These are phyloP conservation scores for Ceratorhiza oryzae-sativae DNA, from an alignment of 1,284 basidiomycete species.

Conservation along the genomic window DNA sequence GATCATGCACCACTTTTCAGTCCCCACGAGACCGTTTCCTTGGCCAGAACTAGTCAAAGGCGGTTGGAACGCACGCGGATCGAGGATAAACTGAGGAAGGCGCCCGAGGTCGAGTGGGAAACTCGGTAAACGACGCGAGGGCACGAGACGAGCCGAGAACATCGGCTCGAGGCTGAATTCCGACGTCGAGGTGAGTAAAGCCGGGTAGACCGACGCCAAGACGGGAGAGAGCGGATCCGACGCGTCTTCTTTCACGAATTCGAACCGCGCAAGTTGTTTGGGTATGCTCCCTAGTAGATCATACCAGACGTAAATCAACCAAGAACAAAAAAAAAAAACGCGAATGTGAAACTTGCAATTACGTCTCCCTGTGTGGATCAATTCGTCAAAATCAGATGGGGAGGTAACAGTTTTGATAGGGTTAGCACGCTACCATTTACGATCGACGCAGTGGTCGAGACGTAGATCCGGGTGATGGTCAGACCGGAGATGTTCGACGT, in stretches of 20 bases:
- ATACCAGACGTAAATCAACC: not conserved
- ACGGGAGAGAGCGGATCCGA: slow-evolving; percentile 24
- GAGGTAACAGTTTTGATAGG: too few species aligned
- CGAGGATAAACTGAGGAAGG: not conserved
- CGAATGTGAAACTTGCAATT: slow-evolving; percentile 15
- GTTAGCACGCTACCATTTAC: slow-evolving; percentile 15
- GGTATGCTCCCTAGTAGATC: slow-evolving; percentile 12
- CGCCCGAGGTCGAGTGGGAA: slow-evolving; percentile 24
- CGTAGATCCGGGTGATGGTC: slow-evolving; percentile 27
- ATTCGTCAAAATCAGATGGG: too few species aligned
- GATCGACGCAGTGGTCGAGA: slow-evolving; percentile 9
- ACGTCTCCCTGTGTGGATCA: not conserved
- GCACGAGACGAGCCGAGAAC: slow-evolving; percentile 8
- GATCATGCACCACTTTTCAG: slow-evolving; percentile 26
- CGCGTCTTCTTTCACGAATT: slow-evolving; percentile 4
- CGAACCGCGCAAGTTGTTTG: slow-evolving; percentile 26
- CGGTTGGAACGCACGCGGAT: slow-evolving; percentile 8
- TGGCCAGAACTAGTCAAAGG: not conserved
- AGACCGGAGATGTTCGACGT: slow-evolving; percentile 22
- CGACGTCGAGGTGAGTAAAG: not conserved
- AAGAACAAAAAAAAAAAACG: not conserved
- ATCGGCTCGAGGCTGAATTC: slow-evolving; percentile 11
- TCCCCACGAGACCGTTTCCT: slow-evolving; percentile 1
- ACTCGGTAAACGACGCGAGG: slow-evolving; percentile 5
- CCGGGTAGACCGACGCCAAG: slow-evolving; percentile 9